These are phyloP conservation scores for Ogataea populi-albae DNA, from an alignment of 805 yeast genomes.

Conservation along the genomic window DNA sequence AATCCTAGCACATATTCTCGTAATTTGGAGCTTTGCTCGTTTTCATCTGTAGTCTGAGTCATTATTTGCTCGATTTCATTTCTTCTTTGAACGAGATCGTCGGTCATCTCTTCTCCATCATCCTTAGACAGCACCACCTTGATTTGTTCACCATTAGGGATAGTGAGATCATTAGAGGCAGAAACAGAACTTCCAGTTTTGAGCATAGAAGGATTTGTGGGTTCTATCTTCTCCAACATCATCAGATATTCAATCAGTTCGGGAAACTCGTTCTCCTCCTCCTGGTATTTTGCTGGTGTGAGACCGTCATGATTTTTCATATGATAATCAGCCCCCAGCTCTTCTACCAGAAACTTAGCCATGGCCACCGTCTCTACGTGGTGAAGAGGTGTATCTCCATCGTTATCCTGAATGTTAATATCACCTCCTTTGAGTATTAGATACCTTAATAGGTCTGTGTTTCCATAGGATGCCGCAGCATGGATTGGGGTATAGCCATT, in stretches of 20 bases:
- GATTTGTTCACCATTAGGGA: slow-evolving; percentile 44
- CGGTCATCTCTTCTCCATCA: slow-evolving; percentile 35
- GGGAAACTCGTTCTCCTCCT: slow-evolving; percentile 83
- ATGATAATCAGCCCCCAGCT: slow-evolving; percentile 62
- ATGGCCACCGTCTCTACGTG: slow-evolving; percentile 71
- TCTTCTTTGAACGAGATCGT: slow-evolving; percentile 54
- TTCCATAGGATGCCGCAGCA: slow-evolving; percentile 95
- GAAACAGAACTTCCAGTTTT: slow-evolving; percentile 5
- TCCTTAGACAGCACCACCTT: slow-evolving; percentile 55
- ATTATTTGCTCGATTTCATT: slow-evolving; percentile 66
- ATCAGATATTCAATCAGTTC: slow-evolving; percentile 68
- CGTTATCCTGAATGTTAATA: slow-evolving; percentile 75
- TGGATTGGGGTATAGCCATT: slow-evolving; percentile 97
- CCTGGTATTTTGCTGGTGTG: slow-evolving; percentile 70
- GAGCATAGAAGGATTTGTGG: slow-evolving; percentile 19
- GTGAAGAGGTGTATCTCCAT: slow-evolving; percentile 95
- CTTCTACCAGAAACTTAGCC: slow-evolving; percentile 67
- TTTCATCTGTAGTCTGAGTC: slow-evolving; percentile 45
- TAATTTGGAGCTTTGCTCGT: slow-evolving; percentile 76
- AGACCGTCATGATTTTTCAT: slow-evolving; percentile 69
- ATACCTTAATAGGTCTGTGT: slow-evolving; percentile 59
- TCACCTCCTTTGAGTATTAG: slow-evolving; percentile 67
- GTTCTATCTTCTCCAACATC: slow-evolving; percentile 30
- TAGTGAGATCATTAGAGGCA: slow-evolving; percentile 17
- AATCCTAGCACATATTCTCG: slow-evolving; percentile 64